Evolutionary conservation across 176 grass and related monocot genomes (phyloP).

Genomic region (Dendrocalamus sinicus): DNA sequence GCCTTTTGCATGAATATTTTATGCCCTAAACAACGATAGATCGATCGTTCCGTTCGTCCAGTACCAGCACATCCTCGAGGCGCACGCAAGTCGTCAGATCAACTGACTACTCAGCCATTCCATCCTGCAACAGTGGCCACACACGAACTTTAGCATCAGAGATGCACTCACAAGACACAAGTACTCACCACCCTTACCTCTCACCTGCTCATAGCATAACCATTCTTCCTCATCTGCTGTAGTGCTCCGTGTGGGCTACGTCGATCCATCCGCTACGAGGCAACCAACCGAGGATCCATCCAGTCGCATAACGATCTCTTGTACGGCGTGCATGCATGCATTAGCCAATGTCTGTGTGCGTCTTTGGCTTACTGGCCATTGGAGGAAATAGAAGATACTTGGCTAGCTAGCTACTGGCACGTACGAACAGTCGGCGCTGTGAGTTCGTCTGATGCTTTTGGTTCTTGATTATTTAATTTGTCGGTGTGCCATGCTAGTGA

Average conservation of each 20-base stretch:
- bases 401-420: not conserved
- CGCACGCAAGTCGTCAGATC: not conserved
- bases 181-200: not conserved
- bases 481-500: too few relatives aligned
- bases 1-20: not conserved
- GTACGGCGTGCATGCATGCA: not conserved
- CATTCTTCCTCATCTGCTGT: not conserved
- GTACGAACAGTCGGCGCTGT: not conserved
- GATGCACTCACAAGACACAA: not conserved
- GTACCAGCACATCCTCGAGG: not conserved
- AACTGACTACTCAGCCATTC: not conserved
- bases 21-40: not conserved
- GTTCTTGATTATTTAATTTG: too few relatives aligned
- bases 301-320: not conserved
- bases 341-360: constrained; percentile 14
- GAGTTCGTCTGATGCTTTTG: too few relatives aligned
- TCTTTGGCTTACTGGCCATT: not conserved
- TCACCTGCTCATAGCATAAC: too few relatives aligned
- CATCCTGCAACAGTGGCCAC: constrained; percentile 41
- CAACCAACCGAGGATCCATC: not conserved
- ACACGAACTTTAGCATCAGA: constrained; percentile 45
- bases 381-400: not conserved
- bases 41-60: not conserved
- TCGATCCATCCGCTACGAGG: not conserved
- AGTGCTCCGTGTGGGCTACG: not conserved